Evolutionary conservation across 2,329 filamentous ascomycete species (phyloP), one percentile per base, ranked within the genome.

Genomic region (Drechmeria coniospora): DNA sequence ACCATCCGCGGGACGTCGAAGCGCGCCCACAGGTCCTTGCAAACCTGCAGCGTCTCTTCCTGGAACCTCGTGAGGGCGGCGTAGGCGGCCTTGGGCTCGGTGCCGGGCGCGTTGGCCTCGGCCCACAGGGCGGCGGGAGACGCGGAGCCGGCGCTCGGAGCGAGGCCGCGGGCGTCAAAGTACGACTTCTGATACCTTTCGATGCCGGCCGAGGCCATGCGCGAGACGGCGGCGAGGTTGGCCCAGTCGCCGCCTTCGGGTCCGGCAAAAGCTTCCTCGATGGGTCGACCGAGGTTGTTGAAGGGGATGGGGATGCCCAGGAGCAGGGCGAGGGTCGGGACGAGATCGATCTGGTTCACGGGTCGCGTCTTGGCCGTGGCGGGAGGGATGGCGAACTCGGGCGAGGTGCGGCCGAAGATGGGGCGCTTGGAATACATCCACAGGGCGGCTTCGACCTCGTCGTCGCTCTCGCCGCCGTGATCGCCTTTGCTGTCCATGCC

Each of bases 401-500:
- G 57, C 26, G 69, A 63, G 2, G 72, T 79, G 21, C 84, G 74
- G 11, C 90, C 90, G 51, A 98, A 98, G 8, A 81, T 52, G 1
- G 74, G 74, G 40, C 72, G 76, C 51, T 86, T 92, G 2, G 90
- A 92, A 51, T 95, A 98, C 84, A 98, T 92, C 87, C 90, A 98
- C 25, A 98, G 54, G 2, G 90, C 84, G 31, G 90, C 84, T 51
- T 98, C 75, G 6, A 98, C 72, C 50, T 98, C 90, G 37, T 95
- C 84, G 40, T 94, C 82, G 18, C 87, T 94, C 58, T 98, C 90
- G 30, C 90, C 90, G n/a, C 90, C 90, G 46, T 98, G 90, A 40
- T 98, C 90, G 12, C 90, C 90, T 57, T 98, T 95, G 34, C 70
- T 63, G 51, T 98, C 90, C 90, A 98, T 98, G 8, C 90, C 90